These are phyloP conservation scores for Calonectria crousiana DNA, from an alignment of 2,329 filamentous ascomycete species.

Conservation along the genomic window DNA sequence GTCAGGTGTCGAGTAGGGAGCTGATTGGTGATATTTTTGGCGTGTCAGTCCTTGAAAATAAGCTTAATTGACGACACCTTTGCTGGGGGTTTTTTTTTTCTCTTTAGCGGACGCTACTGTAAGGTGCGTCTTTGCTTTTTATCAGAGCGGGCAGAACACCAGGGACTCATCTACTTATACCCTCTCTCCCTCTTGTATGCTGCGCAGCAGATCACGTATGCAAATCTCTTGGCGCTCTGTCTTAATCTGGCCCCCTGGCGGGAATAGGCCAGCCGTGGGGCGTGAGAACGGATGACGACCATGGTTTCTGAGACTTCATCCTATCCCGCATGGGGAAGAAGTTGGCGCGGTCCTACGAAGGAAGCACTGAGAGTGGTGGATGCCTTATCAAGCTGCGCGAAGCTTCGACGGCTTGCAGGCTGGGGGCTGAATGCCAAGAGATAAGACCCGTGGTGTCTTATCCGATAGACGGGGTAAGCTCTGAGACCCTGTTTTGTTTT, in stretches of 20 bases:
- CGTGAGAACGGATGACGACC: neutral
- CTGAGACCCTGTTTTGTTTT: neutral
- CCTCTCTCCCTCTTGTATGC: neutral
- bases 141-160: no score
- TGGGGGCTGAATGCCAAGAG: slow-evolving; percentile 18
- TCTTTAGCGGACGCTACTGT: neutral
- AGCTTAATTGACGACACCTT: neutral
- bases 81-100: neutral
- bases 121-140: neutral
- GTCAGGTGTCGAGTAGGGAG: neutral
- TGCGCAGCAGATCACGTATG: neutral
- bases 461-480: neutral
- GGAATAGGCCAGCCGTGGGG: neutral
- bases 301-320: neutral
- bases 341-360: neutral
- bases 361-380: slow-evolving; percentile 5
- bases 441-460: slow-evolving; percentile 8
- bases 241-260: neutral
- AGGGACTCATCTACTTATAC: slow-evolving; percentile 2
- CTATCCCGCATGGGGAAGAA: slow-evolving; percentile 2
- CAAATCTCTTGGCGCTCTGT: slow-evolving; percentile 14
- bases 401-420: neutral
- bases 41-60: neutral
- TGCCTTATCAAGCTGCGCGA: slow-evolving; percentile 11
- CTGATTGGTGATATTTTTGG: neutral